A percentile compares a stretch with the other conserved stretches of the same genome.
Evolutionary conservation across 192 early-diverging fungal genomes (phyloP).

Genomic region (Umbelopsis vinacea): DNA sequence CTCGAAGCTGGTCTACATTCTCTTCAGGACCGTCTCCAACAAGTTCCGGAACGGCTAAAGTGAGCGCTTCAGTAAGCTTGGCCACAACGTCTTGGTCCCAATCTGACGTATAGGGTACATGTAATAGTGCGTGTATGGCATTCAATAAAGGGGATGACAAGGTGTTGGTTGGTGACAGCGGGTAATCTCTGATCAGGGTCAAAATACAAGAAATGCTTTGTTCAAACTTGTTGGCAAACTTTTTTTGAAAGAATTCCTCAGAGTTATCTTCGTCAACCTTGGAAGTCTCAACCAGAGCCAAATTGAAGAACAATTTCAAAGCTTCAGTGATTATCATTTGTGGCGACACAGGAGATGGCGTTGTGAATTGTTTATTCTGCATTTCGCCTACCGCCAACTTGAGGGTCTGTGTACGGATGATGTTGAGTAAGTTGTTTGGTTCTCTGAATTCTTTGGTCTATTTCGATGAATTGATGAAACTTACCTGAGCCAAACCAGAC

Average conservation of each 20-base stretch:
- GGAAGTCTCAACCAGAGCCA: conserved; percentile 50
- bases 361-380: conserved; percentile 13
- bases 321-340: conserved; percentile 54
- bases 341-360: conserved; percentile 6
- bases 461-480: neutral
- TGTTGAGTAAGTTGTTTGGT: no score
- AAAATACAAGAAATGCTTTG: conserved; percentile 47
- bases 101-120: conserved; percentile 46
- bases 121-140: conserved; percentile 76
- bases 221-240: conserved; percentile 37
- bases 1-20: conserved; percentile 37
- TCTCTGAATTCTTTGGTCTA: no score
- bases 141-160: conserved; percentile 77
- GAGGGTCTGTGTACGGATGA: neutral
- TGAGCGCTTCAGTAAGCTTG: conserved; percentile 20
- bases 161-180: conserved; percentile 48
- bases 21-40: conserved; percentile 51
- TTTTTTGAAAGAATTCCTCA: conserved; percentile 18
- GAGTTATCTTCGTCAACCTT: conserved; percentile 27
- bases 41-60: conserved; percentile 28
- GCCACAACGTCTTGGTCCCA: conserved; percentile 38
- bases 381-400: conserved; percentile 1
- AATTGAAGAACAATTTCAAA: conserved; percentile 58
- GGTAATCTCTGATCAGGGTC: conserved; percentile 43
- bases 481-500: conserved; percentile 43